A percentile compares a stretch with the other conserved stretches of the same genome.
These are phyloP conservation scores for Carex myosuroides DNA, from an alignment of 176 grass and related monocot species.

Conservation along the genomic window DNA sequence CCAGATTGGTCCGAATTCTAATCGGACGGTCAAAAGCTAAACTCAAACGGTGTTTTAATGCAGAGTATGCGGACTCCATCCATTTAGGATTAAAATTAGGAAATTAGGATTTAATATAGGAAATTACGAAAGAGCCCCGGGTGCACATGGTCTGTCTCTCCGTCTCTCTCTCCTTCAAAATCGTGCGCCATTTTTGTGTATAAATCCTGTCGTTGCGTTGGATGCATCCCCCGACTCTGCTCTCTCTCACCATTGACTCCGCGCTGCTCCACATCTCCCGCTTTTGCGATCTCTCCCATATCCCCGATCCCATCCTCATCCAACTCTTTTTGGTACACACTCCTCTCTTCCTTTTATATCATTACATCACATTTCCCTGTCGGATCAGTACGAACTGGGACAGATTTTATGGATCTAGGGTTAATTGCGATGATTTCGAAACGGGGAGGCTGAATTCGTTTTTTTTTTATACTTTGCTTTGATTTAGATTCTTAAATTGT, in stretches of 20 bases:
- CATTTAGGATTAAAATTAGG: neutral
- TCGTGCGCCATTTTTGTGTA: neutral
- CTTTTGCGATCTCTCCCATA: slow-evolving; percentile 57
- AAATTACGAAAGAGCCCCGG: slow-evolving; percentile 6
- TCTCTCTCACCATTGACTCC: slow-evolving; percentile 76
- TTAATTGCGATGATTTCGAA: neutral
- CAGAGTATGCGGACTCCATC: neutral
- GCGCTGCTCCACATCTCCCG: slow-evolving; percentile 58
- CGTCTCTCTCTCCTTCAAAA: neutral
- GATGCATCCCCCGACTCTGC: slow-evolving; percentile 73
- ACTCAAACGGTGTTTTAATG: too few relatives aligned
- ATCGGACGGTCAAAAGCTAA: too few relatives aligned
- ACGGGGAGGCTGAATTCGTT: neutral
- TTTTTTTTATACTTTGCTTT: neutral
- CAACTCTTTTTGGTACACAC: slow-evolving; percentile 76
- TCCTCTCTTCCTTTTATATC: too few relatives aligned
- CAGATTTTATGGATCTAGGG: neutral
- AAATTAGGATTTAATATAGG: neutral
- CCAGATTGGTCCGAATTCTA: too few relatives aligned
- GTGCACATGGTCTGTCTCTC: neutral
- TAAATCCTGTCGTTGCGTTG: neutral
- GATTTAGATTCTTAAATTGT: neutral
- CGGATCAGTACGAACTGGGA: neutral
- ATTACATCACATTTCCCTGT: neutral
- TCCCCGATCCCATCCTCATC: slow-evolving; percentile 85